Base-by-base conservation (phyloP, 2,329 filamentous ascomycete species). In the Dendrostoma leiphaemia region DNA sequence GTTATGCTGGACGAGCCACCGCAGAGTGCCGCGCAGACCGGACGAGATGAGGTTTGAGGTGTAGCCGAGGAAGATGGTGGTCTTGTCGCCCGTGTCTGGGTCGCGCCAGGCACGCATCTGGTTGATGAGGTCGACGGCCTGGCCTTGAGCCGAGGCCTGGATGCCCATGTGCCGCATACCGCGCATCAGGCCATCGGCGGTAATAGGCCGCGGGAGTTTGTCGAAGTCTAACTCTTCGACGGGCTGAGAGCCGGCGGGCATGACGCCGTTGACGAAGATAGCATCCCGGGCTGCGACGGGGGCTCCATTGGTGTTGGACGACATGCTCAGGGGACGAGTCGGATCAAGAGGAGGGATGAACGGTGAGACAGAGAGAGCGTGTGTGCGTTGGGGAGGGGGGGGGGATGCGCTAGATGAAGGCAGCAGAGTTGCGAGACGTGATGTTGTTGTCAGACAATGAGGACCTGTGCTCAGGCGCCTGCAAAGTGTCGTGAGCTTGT, bases 11-110 rank as follows among this genome's bases (percentile, higher is more conserved):
- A 95, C 92, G 1, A 99, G 83, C 75, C 91, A 99, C 53, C 94
- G 89, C 61, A 99, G 78, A 32, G 92, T 92, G 61, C 96, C 92
- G 51, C 94, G 85, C 28, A 99, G 82, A 8, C 94, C 94, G 3
- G 93, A 99, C 0, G 94, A 97, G 65, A 99, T 97, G 63, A 99
- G 81, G 69, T 99, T 99, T 48, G 91, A 96, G 9, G 94, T 99
- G 75, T 97, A 99, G 54, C 94, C 94, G 8, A 99, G 83, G 72
- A 99, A 97, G 63, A 99, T 93, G 57, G 94, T 97, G 17, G 94
- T 94, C 64, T 83, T 83, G 24, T 88, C 84, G 13, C 83, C 84
- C 2, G 89, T 89, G 65, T 92, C 89, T 1, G 90, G 84, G 68
- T 96, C 89, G 58, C 80, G 80, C 87, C 90, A 97, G 54, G 82